phyloP scores from a whole-genome alignment of 164 flowering plant species.

The Cinnamomum chago region DNA sequence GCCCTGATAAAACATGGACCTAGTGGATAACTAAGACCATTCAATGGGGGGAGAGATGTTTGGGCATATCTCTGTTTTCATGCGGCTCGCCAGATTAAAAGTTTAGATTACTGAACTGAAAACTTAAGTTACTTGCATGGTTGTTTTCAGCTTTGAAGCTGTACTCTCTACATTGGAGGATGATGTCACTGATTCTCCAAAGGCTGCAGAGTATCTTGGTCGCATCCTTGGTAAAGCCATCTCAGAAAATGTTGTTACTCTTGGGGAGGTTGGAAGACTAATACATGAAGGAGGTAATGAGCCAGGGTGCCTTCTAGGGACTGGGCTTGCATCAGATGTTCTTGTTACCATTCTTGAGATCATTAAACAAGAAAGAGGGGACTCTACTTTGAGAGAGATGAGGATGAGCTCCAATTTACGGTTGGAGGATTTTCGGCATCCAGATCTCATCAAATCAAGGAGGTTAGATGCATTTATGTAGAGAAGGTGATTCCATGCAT shows the following conservation, averaged over 20 bases:
- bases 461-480: constrained; percentile 62
- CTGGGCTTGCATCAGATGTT: constrained; percentile 59
- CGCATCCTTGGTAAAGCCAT: constrained; percentile 52
- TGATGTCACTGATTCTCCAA: constrained; percentile 75
- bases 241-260: constrained; percentile 45
- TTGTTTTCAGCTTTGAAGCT: constrained; percentile 32
- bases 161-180: constrained; percentile 64
- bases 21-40: neutral
- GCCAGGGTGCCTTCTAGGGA: constrained; percentile 41
- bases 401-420: constrained; percentile 31
- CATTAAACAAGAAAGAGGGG: constrained; percentile 51
- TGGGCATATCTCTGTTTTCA: neutral
- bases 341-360: constrained; percentile 47
- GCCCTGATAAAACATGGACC: neutral
- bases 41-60: neutral
- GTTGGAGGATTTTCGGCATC: constrained; percentile 51
- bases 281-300: constrained; percentile 56
- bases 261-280: constrained; percentile 45
- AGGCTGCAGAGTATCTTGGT: constrained; percentile 71
- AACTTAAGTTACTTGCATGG: neutral
- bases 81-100: constrained; percentile 7
- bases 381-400: constrained; percentile 33
- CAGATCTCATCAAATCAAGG: constrained; percentile 37
- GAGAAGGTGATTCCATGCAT: constrained; percentile 20
- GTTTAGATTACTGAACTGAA: neutral